Base-by-base conservation (phyloP, 805 yeast genomes). In the Babjeviella inositovora region DNA sequence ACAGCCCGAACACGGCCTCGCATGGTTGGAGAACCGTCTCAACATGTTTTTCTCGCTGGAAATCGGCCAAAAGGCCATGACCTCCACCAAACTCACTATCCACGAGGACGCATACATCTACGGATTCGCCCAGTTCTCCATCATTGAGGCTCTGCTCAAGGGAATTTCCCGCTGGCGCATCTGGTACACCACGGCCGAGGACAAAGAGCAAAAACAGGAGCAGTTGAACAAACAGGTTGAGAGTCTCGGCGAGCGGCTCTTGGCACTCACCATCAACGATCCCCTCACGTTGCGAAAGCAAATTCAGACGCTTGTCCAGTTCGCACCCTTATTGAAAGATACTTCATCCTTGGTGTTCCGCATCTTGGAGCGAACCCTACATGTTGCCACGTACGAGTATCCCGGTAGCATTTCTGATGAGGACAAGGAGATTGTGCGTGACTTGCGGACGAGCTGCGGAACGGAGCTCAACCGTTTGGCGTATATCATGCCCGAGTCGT, bases 121-220 rank as follows among this genome's bases (percentile, higher is more conserved):
- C 29, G 90, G 93, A 0, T 62, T 73, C 25, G 67, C 93, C 0
- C 95, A 84, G 41, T 70, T 90, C 30, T 73, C 71, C 39, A 69
- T 84, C 13, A 80, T 84, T 14, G 97, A 87, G 45, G 75, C 93
- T 17, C 75, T 92, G 34, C 67, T 90, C 16, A 65, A 93, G 29
- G 98, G 97, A 17, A 74, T 92, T 13, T 72, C 90, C 8, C 66
- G 99, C 40, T 92, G 99, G 98, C 70, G 81, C 37, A 70, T 82
- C 10, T 87, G 96, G 95, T 84, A 81, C 37, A 61, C 48, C 17
- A 68, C 70, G 5, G 61, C 56, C 5, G 61, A 61, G 13, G 61
- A 59, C 20, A 59, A 61, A 26, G 71, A 64, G 17, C 50, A 53
- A 18, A 53, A 68, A 8, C 72, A 70, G 23, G 55, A 43, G 11